A percentile compares a stretch with the other conserved stretches of the same genome.
These are phyloP conservation scores for Tolypocladium cylindrosporum DNA, from an alignment of 2,329 filamentous ascomycete species.

Conservation along the genomic window DNA sequence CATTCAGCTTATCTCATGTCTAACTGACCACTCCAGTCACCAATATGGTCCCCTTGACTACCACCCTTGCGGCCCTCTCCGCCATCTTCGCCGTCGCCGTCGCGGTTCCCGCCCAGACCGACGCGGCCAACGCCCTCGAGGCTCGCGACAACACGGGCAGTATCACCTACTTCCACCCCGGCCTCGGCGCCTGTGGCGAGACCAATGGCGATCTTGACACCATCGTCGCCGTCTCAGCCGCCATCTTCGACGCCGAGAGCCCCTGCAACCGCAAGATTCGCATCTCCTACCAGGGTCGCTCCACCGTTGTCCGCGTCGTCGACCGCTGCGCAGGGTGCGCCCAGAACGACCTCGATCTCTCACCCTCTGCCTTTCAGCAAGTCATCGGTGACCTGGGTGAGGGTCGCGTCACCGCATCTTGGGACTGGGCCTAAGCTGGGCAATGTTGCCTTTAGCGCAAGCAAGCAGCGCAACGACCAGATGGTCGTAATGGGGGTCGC, in stretches of 20 bases:
- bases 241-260: constrained; percentile 52
- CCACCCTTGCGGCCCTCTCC: constrained; percentile 9
- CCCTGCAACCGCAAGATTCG: constrained; percentile 57
- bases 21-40: background rate
- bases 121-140: background rate
- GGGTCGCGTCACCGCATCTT: constrained; percentile 12
- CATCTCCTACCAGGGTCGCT: constrained; percentile 34
- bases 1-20: background rate
- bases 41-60: constrained; percentile 13
- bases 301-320: constrained; percentile 54
- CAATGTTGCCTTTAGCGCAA: no score
- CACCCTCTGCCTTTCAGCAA: constrained; percentile 32
- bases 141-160: constrained; percentile 1
- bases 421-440: constrained; percentile 14
- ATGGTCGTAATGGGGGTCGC: no score
- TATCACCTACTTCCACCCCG: constrained; percentile 49
- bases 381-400: constrained; percentile 23
- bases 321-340: constrained; percentile 51
- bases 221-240: constrained; percentile 57
- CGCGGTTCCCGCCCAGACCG: background rate
- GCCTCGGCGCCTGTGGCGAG: constrained; percentile 60
- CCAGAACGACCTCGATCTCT: constrained; percentile 37
- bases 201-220: constrained; percentile 41
- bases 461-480: no score
- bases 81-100: constrained; percentile 6